Conservation (phyloP, 2,329 filamentous ascomycete species). For the Xylariaceae sp. region DNA sequence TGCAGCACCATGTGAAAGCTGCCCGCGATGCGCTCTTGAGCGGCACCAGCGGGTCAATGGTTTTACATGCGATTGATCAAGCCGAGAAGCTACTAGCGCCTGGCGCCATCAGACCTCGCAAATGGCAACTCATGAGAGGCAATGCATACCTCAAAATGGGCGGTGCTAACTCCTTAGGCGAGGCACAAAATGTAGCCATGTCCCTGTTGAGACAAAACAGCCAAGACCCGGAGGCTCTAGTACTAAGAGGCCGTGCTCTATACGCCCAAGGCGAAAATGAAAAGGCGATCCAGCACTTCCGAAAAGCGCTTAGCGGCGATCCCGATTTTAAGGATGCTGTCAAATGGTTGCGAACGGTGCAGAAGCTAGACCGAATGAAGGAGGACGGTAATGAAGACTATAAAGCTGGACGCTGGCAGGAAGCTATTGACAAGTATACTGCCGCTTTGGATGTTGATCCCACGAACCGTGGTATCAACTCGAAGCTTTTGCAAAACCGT, state of each 20-base stretch:
- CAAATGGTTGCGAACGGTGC: constrained; percentile 81
- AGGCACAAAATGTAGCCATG: constrained; percentile 91
- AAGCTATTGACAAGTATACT: constrained; percentile 79
- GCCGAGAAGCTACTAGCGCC: constrained; percentile 74
- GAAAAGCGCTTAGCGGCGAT: constrained; percentile 82
- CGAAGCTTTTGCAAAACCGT: constrained; percentile 90
- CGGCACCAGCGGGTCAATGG: constrained; percentile 83
- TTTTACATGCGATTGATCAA: constrained; percentile 82
- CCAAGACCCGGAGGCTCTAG: constrained; percentile 88
- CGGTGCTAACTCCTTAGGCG: constrained; percentile 78
- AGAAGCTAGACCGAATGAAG: constrained; percentile 90
- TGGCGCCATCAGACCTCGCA: constrained; percentile 74
- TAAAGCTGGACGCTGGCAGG: constrained; percentile 74
- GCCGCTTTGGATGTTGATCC: constrained; percentile 81
- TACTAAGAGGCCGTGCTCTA: constrained; percentile 78
- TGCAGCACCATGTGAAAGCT: constrained; percentile 74
- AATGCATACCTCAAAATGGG: constrained; percentile 93
- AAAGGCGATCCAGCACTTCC: constrained; percentile 87
- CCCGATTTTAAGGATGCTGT: constrained; percentile 86
- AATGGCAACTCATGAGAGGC: constrained; percentile 89
- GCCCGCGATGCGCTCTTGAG: constrained; percentile 71
- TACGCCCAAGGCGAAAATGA: constrained; percentile 93
- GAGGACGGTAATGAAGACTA: constrained; percentile 87
- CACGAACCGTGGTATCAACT: constrained; percentile 83
- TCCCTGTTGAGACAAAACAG: constrained; percentile 76